Conservation (phyloP, 2,329 filamentous ascomycete genomes). For the Claviceps africana region DNA sequence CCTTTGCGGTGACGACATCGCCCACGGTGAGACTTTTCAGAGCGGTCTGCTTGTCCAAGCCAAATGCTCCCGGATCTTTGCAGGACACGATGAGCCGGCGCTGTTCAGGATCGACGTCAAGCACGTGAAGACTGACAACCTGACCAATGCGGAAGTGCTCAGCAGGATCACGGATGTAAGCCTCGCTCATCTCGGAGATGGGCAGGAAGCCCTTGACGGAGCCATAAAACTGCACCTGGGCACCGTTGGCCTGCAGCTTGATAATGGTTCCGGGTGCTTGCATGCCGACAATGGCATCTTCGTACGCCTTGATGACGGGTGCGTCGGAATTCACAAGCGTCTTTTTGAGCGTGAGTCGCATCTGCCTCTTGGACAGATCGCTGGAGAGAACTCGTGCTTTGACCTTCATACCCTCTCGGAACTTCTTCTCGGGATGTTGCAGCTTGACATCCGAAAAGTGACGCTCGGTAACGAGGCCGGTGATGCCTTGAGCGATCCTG, state of each 20-base stretch:
- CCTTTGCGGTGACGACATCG: slow-evolving; percentile 60
- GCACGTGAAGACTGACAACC: slow-evolving; percentile 78
- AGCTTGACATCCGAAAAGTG: slow-evolving; percentile 81
- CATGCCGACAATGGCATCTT: slow-evolving; percentile 57
- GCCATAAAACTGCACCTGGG: slow-evolving; percentile 87
- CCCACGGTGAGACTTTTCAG: slow-evolving; percentile 63
- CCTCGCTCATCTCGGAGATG: slow-evolving; percentile 94
- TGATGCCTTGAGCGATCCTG: slow-evolving; percentile 73
- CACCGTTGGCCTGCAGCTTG: slow-evolving; percentile 63
- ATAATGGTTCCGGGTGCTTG: slow-evolving; percentile 79
- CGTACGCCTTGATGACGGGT: slow-evolving; percentile 62
- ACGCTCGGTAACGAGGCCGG: slow-evolving; percentile 73
- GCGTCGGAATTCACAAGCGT: slow-evolving; percentile 81
- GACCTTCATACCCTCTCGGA: slow-evolving; percentile 71
- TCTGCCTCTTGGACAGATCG: slow-evolving; percentile 58
- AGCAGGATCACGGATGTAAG: slow-evolving; percentile 76
- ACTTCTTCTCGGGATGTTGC: slow-evolving; percentile 92
- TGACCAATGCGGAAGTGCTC: slow-evolving; percentile 86
- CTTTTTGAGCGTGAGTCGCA: slow-evolving; percentile 88
- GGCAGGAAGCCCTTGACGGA: slow-evolving; percentile 74
- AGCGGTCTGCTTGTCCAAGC: slow-evolving; percentile 59
- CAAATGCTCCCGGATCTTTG: slow-evolving; percentile 72
- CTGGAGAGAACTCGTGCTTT: slow-evolving; percentile 76
- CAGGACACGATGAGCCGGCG: slow-evolving; percentile 76
- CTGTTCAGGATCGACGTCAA: slow-evolving; percentile 60